Evolutionary conservation across 1,284 basidiomycete genomes (phyloP).

Genomic region (Chalciporus sp.): DNA sequence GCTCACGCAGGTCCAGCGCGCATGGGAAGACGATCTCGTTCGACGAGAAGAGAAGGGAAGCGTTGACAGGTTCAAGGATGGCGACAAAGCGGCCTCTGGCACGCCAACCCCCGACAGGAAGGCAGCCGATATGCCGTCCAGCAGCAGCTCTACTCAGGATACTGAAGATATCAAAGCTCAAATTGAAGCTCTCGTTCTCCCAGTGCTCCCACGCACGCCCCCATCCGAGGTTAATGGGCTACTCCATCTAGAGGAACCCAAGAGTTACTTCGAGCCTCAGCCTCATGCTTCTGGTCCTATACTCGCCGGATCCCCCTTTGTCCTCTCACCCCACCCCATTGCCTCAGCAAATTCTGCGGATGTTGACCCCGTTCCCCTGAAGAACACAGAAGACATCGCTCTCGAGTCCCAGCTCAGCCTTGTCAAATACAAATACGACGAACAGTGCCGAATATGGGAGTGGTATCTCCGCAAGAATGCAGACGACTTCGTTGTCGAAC

Average conservation of each 20-base stretch:
- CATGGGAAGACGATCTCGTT: slow-evolving; percentile 85
- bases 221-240: slow-evolving; percentile 30
- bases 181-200: slow-evolving; percentile 65
- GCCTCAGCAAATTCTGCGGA: slow-evolving; percentile 28
- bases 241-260: slow-evolving; percentile 30
- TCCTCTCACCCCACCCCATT: slow-evolving; percentile 31
- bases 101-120: slow-evolving; percentile 32
- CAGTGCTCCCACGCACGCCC: slow-evolving; percentile 51
- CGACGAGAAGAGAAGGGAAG: slow-evolving; percentile 70
- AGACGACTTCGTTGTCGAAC: slow-evolving; percentile 87
- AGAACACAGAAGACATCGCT: slow-evolving; percentile 60
- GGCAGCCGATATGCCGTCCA: slow-evolving; percentile 10
- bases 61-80: slow-evolving; percentile 43
- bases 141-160: slow-evolving; percentile 21
- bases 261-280: slow-evolving; percentile 48
- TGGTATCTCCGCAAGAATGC: slow-evolving; percentile 85
- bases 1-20: slow-evolving; percentile 64
- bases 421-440: slow-evolving; percentile 79
- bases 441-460: slow-evolving; percentile 87
- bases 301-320: slow-evolving; percentile 26
- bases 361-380: slow-evolving; percentile 48
- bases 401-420: slow-evolving; percentile 72
- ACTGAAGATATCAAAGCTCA: slow-evolving; percentile 64
- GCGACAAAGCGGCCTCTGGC: slow-evolving; percentile 21
- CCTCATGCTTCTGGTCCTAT: slow-evolving; percentile 29